Base-by-base conservation (phyloP, 495 filamentous ascomycete genomes). In the Cairneyella variabilis region DNA sequence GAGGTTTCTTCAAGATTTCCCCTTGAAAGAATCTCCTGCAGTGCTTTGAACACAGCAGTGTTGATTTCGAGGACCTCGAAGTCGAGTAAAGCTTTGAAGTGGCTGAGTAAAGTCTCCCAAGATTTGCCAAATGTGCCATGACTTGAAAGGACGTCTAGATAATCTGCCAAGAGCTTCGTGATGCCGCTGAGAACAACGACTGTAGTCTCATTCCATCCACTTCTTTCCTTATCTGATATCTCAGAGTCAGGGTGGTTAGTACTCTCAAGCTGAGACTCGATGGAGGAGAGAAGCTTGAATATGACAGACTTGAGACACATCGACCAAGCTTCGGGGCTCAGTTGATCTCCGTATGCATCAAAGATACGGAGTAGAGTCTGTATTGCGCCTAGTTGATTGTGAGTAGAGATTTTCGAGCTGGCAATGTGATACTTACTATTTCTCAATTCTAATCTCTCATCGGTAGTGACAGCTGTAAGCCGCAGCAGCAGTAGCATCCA, bases 341-440 rank as follows among this genome's bases (percentile, higher is more conserved):
- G 76, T 44, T 85, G 83, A 60, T 92, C 88, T 23, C 88, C 91
- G 53, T 91, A 90, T 3, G 88, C 90, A 68, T 95, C 89, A 57
- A 97, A 90, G 46, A 97, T 97, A 32, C 91, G 78, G 49, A 97
- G 79, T 14, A 97, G 70, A 0, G 91, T 96, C 64, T 95, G 91
- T 27, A 97, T 83, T 5, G 91, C 88, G 53, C 61, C 61, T 64
- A 27, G 21, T 16, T 6, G 2, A 18, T 23, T 14, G 16, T 56
- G 14, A 53, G 32, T n/a, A 77, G 76, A 80, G 45, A 5, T 25
- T 43, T 28, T 27, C 49, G 27, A 56, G 17, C 43, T 39, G 43
- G 27, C 2, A 8, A 48, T 69, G 48, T 68, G 69, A 25, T 10
- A 39, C 63, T 66, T 77, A 64, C 90, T 91, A 61, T 97, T 95